Evolutionary conservation across 352 stramenopile species (phyloP).

Genomic region (Globisporangium spiculum): DNA sequence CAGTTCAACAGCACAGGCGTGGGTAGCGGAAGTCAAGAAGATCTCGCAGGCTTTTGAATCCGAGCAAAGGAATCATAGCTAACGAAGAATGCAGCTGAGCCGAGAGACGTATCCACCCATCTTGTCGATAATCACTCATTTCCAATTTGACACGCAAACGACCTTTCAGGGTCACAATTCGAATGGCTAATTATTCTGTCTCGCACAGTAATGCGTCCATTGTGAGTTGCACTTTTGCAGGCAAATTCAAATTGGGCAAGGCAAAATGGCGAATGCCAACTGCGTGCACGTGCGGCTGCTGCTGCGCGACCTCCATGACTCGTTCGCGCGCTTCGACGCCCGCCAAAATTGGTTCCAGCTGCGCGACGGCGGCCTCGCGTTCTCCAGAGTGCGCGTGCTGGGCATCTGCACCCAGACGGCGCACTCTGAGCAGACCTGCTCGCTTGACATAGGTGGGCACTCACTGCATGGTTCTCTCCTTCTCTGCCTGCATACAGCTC

Average conservation of each 20-base stretch:
- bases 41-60: background rate
- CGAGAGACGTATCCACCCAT: no score
- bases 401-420: constrained; percentile 24
- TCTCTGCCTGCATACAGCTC: background rate
- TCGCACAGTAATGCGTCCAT: background rate
- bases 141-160: constrained; percentile 5
- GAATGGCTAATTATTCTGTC: constrained; percentile 1
- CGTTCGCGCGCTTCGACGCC: constrained; percentile 20
- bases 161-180: background rate
- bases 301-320: constrained; percentile 26
- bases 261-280: background rate
- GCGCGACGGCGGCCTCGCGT: constrained; percentile 1
- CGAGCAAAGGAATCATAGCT: background rate
- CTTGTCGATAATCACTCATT: background rate
- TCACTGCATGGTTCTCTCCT: background rate
- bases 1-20: constrained; percentile 47
- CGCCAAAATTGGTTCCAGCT: constrained; percentile 23
- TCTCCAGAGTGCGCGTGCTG: constrained; percentile 29
- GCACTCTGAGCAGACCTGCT: constrained; percentile 15
- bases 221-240: background rate
- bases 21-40: background rate
- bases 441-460: constrained; percentile 32
- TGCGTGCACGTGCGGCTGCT: constrained; percentile 24
- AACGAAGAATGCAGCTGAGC: background rate
- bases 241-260: background rate